Evolutionary conservation across 2,329 filamentous ascomycete species (phyloP), one percentile per base, ranked within the genome.

Genomic region (Fusarium tuaranense): DNA sequence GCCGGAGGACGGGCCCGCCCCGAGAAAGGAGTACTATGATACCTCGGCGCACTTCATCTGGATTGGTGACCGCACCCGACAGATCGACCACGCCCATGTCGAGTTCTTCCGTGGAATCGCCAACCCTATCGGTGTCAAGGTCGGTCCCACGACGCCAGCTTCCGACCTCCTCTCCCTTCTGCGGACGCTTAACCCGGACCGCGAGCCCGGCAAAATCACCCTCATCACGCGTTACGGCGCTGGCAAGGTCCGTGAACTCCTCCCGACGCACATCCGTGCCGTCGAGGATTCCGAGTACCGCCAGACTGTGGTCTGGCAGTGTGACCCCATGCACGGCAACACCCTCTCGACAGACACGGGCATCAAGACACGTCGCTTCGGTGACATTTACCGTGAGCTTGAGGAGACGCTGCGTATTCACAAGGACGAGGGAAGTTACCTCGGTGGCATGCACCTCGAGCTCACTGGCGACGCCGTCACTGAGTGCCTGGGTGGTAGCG

Each of bases 261-360:
- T 99, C 1, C 94, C 95, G 0, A 88, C 86, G 10, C 97, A 98
- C 83, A 98, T 99, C 81, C 91, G 93, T 76, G 95, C 94, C 41
- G 96, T 99, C 30, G 93, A 97, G 82, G 88, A 88, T 78, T 95
- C 93, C 67, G 95, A 92, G 83, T 91, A 91, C 83, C 82, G 83
- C 57, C 83, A 87, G 61, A 85, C 83, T 25, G 95, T 97, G 5
- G 94, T 98, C 78, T 98, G 96, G 96, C 97, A 98, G 85, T 98
- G 96, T 85, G 97, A 99, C 84, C 97, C 97, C 25, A 99, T 99
- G 97, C 97, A 99, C 84, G 97, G 97, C 72, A 93, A 93, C 84
- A 93, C 91, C 41, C 85, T 88, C 51, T 88, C 90, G 22, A 96
- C 94, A 0, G 88, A 90, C 0, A 86, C 89, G 0, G 95, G 95